A percentile compares a stretch with the other conserved stretches of the same genome.
phyloP scores from a whole-genome alignment of 2,329 filamentous ascomycete genomes.

The Mycosphaerella arachidis region DNA sequence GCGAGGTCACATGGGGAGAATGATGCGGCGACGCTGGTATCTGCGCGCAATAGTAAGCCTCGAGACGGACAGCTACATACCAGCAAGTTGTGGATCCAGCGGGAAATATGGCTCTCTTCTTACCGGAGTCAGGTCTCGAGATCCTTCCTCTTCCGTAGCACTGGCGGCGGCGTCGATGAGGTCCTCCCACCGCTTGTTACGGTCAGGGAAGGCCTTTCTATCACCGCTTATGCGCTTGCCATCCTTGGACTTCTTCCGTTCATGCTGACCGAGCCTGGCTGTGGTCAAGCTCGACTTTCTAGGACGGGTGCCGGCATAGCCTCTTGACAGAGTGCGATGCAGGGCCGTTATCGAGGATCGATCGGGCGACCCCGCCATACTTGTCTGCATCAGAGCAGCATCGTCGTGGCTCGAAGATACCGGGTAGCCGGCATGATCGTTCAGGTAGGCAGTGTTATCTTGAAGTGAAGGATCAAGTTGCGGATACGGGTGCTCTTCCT shows the following conservation, averaged over 20 bases:
- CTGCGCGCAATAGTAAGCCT: conserved; percentile 25
- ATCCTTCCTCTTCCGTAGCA: conserved; percentile 82
- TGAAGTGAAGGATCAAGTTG: conserved; percentile 48
- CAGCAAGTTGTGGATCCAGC: neutral
- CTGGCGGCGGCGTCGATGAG: conserved; percentile 91
- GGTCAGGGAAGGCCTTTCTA: conserved; percentile 77
- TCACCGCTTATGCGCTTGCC: conserved; percentile 68
- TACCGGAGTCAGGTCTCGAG: conserved; percentile 80
- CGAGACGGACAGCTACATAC: neutral
- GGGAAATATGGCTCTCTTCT: conserved; percentile 46
- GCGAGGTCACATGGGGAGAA: conserved; percentile 49
- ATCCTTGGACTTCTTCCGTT: conserved; percentile 73
- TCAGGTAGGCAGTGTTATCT: conserved; percentile 49
- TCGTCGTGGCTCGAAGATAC: conserved; percentile 50
- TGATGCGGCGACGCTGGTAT: conserved; percentile 48
- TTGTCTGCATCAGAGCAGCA: conserved; percentile 76
- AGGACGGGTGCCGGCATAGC: conserved; percentile 61
- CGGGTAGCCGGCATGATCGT: conserved; percentile 38
- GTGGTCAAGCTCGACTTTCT: conserved; percentile 85
- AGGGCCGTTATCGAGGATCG: conserved; percentile 83
- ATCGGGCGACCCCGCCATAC: conserved; percentile 74
- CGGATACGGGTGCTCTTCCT: conserved; percentile 25
- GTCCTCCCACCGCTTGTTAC: conserved; percentile 93
- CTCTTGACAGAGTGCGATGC: conserved; percentile 58
- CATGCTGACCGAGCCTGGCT: conserved; percentile 70